Percentiles rank a stretch among this genome's conserved stretches.
Evolutionary conservation across 257 asterid genomes (phyloP).

Genomic region (Capsicum pubescens): DNA sequence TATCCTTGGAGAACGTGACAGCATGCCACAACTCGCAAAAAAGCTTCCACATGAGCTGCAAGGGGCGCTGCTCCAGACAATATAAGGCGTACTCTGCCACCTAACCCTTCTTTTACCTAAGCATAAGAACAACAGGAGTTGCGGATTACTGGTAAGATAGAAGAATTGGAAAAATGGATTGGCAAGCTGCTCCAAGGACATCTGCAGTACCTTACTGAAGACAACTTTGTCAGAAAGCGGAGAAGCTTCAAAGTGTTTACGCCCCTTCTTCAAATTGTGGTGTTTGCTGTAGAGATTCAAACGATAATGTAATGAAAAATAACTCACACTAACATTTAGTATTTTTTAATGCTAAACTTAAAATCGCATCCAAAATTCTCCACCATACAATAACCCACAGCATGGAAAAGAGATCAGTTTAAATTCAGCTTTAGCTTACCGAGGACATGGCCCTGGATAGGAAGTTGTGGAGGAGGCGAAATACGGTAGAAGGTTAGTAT

Average conservation of each 20-base stretch:
- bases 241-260: conserved; percentile 71
- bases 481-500: no score
- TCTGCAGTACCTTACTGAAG: conserved; percentile 73
- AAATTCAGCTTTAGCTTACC: no score
- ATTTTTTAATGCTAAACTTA: not conserved
- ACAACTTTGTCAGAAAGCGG: conserved; percentile 78
- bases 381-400: not conserved
- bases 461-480: no score
- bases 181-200: conserved; percentile 20
- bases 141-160: conserved; percentile 25
- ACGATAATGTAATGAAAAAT: conserved; percentile 22
- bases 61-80: conserved; percentile 99
- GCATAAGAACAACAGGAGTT: conserved; percentile 30
- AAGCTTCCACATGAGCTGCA: conserved; percentile 91
- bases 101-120: conserved; percentile 92
- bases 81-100: conserved; percentile 85
- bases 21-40: conserved; percentile 80
- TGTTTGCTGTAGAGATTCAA: conserved; percentile 61
- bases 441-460: no score
- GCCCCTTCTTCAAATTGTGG: conserved; percentile 71
- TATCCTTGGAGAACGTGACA: conserved; percentile 94
- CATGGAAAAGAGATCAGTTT: not conserved
- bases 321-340: not conserved
- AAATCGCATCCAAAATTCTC: not conserved
- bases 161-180: conserved; percentile 27